Base-by-base conservation (phyloP, 495 filamentous ascomycete species). In the Xylaria telfairii region DNA sequence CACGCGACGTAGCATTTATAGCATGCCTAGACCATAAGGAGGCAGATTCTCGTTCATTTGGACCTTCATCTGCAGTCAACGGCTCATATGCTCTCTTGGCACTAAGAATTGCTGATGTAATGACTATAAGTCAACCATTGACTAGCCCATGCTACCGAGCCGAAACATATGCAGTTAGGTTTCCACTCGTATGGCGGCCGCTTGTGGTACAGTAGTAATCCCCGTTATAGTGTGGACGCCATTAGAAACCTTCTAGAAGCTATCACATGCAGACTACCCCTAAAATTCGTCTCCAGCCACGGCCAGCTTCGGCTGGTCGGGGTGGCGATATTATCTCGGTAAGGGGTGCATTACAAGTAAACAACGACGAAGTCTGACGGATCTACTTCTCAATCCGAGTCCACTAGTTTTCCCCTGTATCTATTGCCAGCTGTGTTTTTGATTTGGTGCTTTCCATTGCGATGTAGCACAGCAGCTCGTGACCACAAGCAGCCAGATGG, bases 191-290 rank as follows among this genome's bases (percentile, higher is more conserved):
- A 15, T 47, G 44, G 56, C 32, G 19, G 24, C 9, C 9, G 51
- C 4, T n/a, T n/a, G n/a, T n/a, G 6, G 44, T 44, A 17, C 37
- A 21, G 37, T 21, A 51, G 44, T 24, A 37, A 51, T 39, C 24
- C 26, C 26, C 17, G 21, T 30, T 34, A 0, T 51, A 19, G n/a
- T n/a, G n/a, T n/a, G n/a, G 42, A 24, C 44, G 30, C 62, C 8
- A 51, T 30, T 65, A 30, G 30, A 65, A 65, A 3, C 17, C 4
- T 65, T 65, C 62, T 51, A 51, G 62, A 65, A 65, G 42, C n/a
- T 7, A 34, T 65, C 13, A 3, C 7, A 19, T 17, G 26, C 13
- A 19, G 37, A 64, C 12, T 9, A 47, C 39, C 24, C 6, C 5
- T 26, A 8, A 69, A 28, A 21, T 49, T n/a, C 17, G 26, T 37